A percentile compares a stretch with the other conserved stretches of the same genome.
These are phyloP conservation scores for Kregervanrija delftensis DNA, from an alignment of 805 yeast genomes.

Conservation along the genomic window DNA sequence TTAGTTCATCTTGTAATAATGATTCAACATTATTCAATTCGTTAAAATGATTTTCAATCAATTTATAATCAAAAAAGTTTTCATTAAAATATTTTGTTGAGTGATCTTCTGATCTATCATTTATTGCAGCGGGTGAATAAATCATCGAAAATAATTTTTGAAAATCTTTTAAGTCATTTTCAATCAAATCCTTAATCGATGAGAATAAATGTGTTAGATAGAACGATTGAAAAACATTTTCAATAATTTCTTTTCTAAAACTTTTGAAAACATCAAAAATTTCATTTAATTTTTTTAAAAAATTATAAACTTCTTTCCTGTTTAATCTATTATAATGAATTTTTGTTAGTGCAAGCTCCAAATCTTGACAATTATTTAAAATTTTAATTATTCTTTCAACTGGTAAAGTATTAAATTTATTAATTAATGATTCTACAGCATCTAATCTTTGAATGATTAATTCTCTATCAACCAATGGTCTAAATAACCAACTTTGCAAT, in stretches of 20 bases:
- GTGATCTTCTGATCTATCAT: constrained; percentile 36
- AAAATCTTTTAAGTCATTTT: constrained; percentile 19
- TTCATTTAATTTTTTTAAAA: constrained; percentile 40
- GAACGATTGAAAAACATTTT: constrained; percentile 13
- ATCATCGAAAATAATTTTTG: constrained; percentile 40
- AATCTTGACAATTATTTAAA: constrained; percentile 38
- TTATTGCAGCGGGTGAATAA: constrained; percentile 44
- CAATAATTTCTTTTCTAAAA: constrained; percentile 10
- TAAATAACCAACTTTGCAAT: constrained; percentile 64
- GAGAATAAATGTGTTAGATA: constrained; percentile 6
- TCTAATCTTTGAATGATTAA: constrained; percentile 54
- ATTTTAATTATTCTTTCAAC: constrained; percentile 24
- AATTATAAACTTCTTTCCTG: constrained; percentile 52
- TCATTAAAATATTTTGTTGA: constrained; percentile 33
- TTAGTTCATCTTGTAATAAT: constrained; percentile 48
- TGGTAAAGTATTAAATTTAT: constrained; percentile 31
- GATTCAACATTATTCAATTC: constrained; percentile 37
- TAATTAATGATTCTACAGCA: constrained; percentile 48
- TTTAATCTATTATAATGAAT: constrained; percentile 54
- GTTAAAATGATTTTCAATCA: constrained; percentile 32
- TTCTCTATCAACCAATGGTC: constrained; percentile 54
- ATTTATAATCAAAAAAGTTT: constrained; percentile 32
- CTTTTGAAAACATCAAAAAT: constrained; percentile 27
- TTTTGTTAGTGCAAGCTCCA: constrained; percentile 50
- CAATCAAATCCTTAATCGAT: constrained; percentile 9